These are phyloP conservation scores for Triticum turgidum DNA, from an alignment of 176 grass and related monocot species.

Conservation along the genomic window DNA sequence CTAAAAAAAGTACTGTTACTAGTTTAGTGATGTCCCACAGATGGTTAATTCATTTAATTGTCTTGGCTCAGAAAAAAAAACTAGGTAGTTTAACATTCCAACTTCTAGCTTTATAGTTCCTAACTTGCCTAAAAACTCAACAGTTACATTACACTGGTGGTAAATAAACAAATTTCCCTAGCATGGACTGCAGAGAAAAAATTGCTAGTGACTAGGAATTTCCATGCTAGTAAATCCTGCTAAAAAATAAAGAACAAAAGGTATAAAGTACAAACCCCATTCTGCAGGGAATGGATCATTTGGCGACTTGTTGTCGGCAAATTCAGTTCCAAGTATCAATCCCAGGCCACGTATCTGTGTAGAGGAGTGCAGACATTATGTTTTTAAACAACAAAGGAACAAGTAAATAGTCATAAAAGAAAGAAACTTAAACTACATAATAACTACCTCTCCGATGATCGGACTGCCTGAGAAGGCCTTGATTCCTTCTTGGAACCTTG, in stretches of 20 bases:
- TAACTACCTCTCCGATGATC: conserved; percentile 74
- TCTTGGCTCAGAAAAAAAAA: not conserved
- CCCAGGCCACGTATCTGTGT: conserved; percentile 71
- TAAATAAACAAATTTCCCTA: not conserved
- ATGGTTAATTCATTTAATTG: not conserved
- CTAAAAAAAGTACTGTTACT: too few relatives aligned
- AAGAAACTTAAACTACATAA: not conserved
- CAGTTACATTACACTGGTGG: not conserved
- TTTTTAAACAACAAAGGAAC: not conserved
- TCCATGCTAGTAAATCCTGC: not conserved
- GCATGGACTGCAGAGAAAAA: not conserved
- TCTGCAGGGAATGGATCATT: conserved; percentile 80
- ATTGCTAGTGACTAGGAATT: not conserved
- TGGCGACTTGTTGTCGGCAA: conserved; percentile 86
- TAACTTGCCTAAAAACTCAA: not conserved
- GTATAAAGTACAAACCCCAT: conserved; percentile 62
- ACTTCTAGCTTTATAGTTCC: not conserved
- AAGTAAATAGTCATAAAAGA: not conserved
- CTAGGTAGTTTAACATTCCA: not conserved
- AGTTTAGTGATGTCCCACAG: not conserved
- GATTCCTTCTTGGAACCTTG: conserved; percentile 87
- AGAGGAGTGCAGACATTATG: not conserved
- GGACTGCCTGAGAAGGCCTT: conserved; percentile 77
- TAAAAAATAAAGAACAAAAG: not conserved
- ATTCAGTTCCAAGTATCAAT: conserved; percentile 91